Percentiles rank a stretch among this genome's conserved stretches.
Evolutionary conservation across 2,329 filamentous ascomycete species (phyloP).

Genomic region (Exserohilum turcica): DNA sequence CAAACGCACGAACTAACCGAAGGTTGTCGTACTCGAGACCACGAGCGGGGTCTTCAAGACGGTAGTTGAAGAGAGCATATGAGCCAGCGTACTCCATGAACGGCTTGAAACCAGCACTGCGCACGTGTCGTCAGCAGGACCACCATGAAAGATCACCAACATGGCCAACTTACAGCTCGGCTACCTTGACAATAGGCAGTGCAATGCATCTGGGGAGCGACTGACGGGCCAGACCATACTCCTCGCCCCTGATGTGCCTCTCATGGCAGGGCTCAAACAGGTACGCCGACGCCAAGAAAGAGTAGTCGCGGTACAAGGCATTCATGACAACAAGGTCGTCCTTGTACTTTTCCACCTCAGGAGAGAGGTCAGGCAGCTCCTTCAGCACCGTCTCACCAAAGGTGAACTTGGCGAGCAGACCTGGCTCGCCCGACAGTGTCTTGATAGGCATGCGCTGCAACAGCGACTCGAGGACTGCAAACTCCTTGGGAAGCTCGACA

Average conservation of each 20-base stretch:
- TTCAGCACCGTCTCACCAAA: constrained; percentile 75
- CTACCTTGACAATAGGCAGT: constrained; percentile 81
- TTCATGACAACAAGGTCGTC: constrained; percentile 80
- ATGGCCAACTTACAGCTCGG: constrained; percentile 73
- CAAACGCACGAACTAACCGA: constrained; percentile 87
- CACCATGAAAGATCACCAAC: not conserved
- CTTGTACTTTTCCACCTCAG: constrained; percentile 70
- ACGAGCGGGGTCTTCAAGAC: constrained; percentile 60
- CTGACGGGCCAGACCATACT: constrained; percentile 78
- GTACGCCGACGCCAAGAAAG: constrained; percentile 87
- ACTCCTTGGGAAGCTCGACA: constrained; percentile 70
- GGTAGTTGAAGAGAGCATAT: constrained; percentile 68
- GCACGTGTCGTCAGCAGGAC: not conserved
- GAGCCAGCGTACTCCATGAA: constrained; percentile 84
- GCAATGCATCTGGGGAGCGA: constrained; percentile 74
- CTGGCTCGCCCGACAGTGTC: constrained; percentile 73
- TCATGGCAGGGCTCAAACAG: constrained; percentile 90
- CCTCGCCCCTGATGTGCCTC: constrained; percentile 67
- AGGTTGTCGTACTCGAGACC: constrained; percentile 67
- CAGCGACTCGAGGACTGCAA: constrained; percentile 72
- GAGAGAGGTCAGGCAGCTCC: constrained; percentile 78
- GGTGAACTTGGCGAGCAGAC: constrained; percentile 73
- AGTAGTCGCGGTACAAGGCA: constrained; percentile 88
- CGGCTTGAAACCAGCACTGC: constrained; percentile 75
- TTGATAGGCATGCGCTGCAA: constrained; percentile 79